These are phyloP conservation scores for Sclerotinia nivalis DNA, from an alignment of 2,329 filamentous ascomycete genomes.

Conservation along the genomic window DNA sequence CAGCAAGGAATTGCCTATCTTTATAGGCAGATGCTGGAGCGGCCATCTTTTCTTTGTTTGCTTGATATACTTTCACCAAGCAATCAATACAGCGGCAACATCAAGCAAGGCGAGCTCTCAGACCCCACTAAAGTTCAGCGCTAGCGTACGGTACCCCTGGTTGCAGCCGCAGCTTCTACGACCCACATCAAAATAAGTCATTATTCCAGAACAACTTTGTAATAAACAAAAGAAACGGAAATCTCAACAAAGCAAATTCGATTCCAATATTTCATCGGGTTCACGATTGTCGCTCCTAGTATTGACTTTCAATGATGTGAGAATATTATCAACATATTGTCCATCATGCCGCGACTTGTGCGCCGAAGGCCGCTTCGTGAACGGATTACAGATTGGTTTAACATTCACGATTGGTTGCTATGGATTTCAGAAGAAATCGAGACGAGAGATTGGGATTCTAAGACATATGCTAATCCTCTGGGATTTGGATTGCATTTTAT, in stretches of 20 bases:
- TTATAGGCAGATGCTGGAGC: constrained; percentile 62
- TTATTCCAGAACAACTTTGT: constrained; percentile 3
- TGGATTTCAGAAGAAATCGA: constrained; percentile 94
- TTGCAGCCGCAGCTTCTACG: constrained; percentile 21
- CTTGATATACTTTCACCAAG: constrained; percentile 23
- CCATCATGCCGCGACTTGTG: constrained; percentile 72
- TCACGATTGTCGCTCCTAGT: background rate
- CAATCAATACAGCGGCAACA: constrained; percentile 20
- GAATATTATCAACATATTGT: constrained; percentile 2
- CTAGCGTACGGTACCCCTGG: constrained; percentile 19
- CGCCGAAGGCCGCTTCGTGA: constrained; percentile 77
- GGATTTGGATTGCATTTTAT: constrained; percentile 75
- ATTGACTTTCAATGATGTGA: constrained; percentile 12
- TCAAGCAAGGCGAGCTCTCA: constrained; percentile 23
- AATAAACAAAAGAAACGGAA: constrained; percentile 12
- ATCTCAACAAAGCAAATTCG: constrained; percentile 16
- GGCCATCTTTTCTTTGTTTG: constrained; percentile 50
- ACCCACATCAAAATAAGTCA: constrained; percentile 17
- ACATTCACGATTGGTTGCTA: constrained; percentile 85
- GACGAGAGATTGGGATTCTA: constrained; percentile 86
- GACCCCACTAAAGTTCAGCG: constrained; percentile 13
- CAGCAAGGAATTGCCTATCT: constrained; percentile 93
- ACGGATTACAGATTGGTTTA: constrained; percentile 77
- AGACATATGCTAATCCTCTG: constrained; percentile 71
- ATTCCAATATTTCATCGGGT: background rate